phyloP scores from a whole-genome alignment of 129 eudicot genomes.

The Calendula officinalis region DNA sequence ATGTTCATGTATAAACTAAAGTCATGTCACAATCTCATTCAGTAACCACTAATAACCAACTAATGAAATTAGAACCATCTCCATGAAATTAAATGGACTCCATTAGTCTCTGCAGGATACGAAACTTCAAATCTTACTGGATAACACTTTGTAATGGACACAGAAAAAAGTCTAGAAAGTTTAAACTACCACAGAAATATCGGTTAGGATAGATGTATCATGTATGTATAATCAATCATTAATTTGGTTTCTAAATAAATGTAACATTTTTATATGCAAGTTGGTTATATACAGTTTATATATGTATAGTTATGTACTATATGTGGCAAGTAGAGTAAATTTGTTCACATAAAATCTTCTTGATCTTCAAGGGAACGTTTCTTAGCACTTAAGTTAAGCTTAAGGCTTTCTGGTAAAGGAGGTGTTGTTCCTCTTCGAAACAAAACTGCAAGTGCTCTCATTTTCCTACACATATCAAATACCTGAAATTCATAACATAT shows the following conservation, averaged over 20 bases:
- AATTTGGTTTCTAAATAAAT: constrained; percentile 5
- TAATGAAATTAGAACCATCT: too few species aligned
- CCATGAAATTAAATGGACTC: too few species aligned
- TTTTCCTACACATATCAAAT: constrained; percentile 79
- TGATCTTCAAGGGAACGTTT: constrained; percentile 95
- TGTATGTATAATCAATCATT: constrained; percentile 9
- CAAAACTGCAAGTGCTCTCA: constrained; percentile 91
- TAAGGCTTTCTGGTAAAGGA: constrained; percentile 88
- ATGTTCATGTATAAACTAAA: too few species aligned
- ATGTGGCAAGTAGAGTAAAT: background rate
- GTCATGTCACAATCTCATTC: too few species aligned
- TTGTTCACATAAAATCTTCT: constrained; percentile 36
- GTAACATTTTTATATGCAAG: background rate
- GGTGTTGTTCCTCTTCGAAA: constrained; percentile 90
- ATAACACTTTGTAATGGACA: too few species aligned
- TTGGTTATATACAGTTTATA: constrained; percentile 26
- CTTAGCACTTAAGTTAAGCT: constrained; percentile 81
- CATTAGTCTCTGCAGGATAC: too few species aligned
- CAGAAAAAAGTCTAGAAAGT: too few species aligned
- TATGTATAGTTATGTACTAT: constrained; percentile 4
- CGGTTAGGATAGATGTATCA: background rate
- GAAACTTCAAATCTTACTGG: too few species aligned
- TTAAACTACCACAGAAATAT: too few species aligned
- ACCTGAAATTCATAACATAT: constrained; percentile 46
- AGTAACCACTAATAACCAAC: too few species aligned